Percentiles rank a stretch among this genome's conserved stretches.
phyloP scores from a whole-genome alignment of 108 stramenopile genomes.

The Cylindrotheca fusiformis region DNA sequence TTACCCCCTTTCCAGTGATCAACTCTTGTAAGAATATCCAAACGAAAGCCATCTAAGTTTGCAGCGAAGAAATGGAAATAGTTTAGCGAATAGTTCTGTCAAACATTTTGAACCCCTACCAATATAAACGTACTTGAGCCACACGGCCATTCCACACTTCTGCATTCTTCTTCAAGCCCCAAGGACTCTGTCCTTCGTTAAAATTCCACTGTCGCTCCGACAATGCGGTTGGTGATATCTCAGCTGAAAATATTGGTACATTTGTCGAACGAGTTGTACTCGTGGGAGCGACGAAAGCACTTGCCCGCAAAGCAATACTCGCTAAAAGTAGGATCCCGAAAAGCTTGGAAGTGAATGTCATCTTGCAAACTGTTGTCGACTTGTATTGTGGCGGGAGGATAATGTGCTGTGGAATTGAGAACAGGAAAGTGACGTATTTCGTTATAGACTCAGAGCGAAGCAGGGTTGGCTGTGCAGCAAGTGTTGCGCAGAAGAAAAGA shows the following conservation, averaged over 20 bases:
- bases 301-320: not conserved
- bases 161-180: constrained; percentile 85
- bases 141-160: constrained; percentile 93
- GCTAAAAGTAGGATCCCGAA: not conserved
- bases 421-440: too few relatives aligned
- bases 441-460: too few relatives aligned
- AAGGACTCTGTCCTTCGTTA: constrained; percentile 82
- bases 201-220: constrained; percentile 86
- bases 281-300: not conserved
- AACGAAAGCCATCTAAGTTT: constrained; percentile 68
- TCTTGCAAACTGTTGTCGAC: too few relatives aligned
- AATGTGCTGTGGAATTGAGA: too few relatives aligned
- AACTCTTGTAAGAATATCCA: constrained; percentile 79
- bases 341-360: not conserved
- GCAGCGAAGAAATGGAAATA: not conserved
- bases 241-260: too few relatives aligned
- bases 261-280: too few relatives aligned
- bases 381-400: too few relatives aligned
- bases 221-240: constrained; percentile 36
- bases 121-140: constrained; percentile 56
- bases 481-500: too few relatives aligned
- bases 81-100: not conserved
- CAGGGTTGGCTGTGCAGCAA: too few relatives aligned
- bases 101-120: not conserved
- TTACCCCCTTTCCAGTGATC: constrained; percentile 75